Base-by-base conservation (phyloP, 2,329 filamentous ascomycete species). In the Sclerotinia borealis region DNA sequence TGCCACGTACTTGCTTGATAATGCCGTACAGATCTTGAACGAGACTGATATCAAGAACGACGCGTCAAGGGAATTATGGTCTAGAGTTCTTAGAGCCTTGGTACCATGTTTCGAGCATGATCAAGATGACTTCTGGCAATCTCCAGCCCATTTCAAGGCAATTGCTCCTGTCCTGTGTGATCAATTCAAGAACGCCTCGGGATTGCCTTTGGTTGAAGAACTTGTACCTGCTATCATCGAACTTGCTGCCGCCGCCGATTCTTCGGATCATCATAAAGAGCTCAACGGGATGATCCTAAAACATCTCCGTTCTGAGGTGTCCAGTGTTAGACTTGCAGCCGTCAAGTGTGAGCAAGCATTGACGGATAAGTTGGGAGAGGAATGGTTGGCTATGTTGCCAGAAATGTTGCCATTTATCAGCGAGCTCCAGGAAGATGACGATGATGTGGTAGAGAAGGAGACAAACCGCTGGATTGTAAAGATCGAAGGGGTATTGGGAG, bases 341-440 rank as follows among this genome's bases (percentile, higher is more conserved):
- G 88, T 99, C 41, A 87, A 87, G 76, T 89, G 89, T 69, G 86
- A 98, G 78, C 89, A 92, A 73, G 84, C 83, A 17, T 80, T 98
- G 67, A 96, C 92, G 15, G 86, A 90, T 69, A 81, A 85, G 54
- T 78, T 98, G 31, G 93, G 93, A 64, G 93, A 98, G 75, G 95
- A 99, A 74, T 99, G 95, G 95, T 78, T 99, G 65, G 85, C 87
- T 1, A 84, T 96, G 79, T 76, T 98, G 73, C 92, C 93, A 0
- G 95, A 99, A 82, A 98, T 97, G 89, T 78, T 99, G 75, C 93
- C 96, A 25, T 91, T 93, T 68, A 96, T 99, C 71, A 96, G 91
- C 72, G 95, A 99, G 79, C 76, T 96, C 72, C 89, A 96, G 78
- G 95, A 99, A 74, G 95, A 99, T 75, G 95, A 98, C 69, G 93